Evolutionary conservation across 768 basidiomycete genomes (phyloP).

Genomic region (Flagelloscypha sp.): DNA sequence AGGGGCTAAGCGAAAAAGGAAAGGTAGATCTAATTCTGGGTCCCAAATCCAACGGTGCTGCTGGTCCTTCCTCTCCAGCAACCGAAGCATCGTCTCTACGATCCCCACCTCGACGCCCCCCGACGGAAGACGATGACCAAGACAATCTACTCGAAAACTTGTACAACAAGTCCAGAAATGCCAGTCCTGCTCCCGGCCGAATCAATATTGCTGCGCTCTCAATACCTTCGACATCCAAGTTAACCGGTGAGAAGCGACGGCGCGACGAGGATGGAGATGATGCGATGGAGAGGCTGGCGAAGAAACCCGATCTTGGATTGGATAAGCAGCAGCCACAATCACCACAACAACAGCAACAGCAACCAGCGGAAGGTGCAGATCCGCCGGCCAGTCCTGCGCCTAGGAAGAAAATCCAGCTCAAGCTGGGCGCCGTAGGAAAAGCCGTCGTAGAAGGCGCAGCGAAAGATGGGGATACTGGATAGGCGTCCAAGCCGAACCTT

Average conservation of each 20-base stretch:
- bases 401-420: conserved; percentile 69
- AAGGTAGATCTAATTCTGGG: neutral
- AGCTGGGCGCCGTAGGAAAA: conserved; percentile 44
- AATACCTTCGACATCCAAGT: conserved; percentile 23
- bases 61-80: conserved; percentile 24
- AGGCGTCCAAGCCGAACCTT: no score
- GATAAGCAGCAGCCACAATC: conserved; percentile 31
- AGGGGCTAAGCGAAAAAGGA: conserved; percentile 9
- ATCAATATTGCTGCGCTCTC: conserved; percentile 26
- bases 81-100: conserved; percentile 37
- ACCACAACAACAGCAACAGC: no score
- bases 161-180: no score
- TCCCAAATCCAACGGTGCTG: conserved; percentile 4
- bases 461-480: conserved; percentile 27
- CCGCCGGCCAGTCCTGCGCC: conserved; percentile 36
- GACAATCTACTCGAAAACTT: conserved; percentile 52
- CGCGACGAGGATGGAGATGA: conserved; percentile 71
- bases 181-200: conserved; percentile 30
- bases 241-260: conserved; percentile 61
- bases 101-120: conserved; percentile 19
- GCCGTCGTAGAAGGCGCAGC: conserved; percentile 21
- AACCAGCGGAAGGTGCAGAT: conserved; percentile 14
- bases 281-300: conserved; percentile 52
- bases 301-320: conserved; percentile 42
- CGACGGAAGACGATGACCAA: conserved; percentile 44